These are phyloP conservation scores for Candida nemodendra DNA, from an alignment of 805 yeast genomes.

Conservation along the genomic window DNA sequence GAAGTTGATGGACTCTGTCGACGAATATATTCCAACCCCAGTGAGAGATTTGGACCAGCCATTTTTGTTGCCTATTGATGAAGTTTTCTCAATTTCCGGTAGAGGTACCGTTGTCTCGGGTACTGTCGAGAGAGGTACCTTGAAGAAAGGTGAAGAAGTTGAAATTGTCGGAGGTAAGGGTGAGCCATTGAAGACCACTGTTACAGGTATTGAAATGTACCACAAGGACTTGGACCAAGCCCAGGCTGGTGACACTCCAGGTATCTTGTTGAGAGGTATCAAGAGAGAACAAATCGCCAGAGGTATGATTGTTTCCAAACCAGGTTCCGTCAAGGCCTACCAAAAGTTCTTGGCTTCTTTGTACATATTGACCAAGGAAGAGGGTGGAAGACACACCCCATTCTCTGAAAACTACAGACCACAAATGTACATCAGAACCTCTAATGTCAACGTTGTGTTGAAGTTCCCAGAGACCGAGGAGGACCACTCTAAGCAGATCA, in stretches of 20 bases:
- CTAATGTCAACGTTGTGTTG: conserved; percentile 88
- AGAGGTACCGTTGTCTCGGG: conserved; percentile 99
- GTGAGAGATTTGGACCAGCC: conserved; percentile 93
- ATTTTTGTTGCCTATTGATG: conserved; percentile 96
- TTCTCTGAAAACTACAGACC: conserved; percentile 98
- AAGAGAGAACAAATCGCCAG: conserved; percentile 95
- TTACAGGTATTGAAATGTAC: conserved; percentile 99
- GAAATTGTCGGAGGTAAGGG: conserved; percentile 93
- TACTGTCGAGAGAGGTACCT: conserved; percentile 96
- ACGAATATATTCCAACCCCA: conserved; percentile 94
- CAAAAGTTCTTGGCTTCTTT: conserved; percentile 90
- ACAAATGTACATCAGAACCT: conserved; percentile 94
- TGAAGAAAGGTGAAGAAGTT: conserved; percentile 97
- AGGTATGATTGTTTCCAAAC: conserved; percentile 97
- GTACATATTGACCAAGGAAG: conserved; percentile 91
- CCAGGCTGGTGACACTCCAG: conserved; percentile 99
- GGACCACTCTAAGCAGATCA: conserved; percentile 85
- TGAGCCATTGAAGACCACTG: conserved; percentile 86
- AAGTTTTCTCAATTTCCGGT: conserved; percentile 96
- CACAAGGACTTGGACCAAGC: conserved; percentile 97
- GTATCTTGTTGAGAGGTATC: conserved; percentile 95
- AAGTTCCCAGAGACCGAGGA: conserved; percentile 79
- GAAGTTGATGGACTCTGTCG: conserved; percentile 88
- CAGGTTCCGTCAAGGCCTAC: conserved; percentile 89
- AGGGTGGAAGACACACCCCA: conserved; percentile 99